Base-by-base conservation (phyloP, 148 eudicot genomes). In the Cornus kousa region DNA sequence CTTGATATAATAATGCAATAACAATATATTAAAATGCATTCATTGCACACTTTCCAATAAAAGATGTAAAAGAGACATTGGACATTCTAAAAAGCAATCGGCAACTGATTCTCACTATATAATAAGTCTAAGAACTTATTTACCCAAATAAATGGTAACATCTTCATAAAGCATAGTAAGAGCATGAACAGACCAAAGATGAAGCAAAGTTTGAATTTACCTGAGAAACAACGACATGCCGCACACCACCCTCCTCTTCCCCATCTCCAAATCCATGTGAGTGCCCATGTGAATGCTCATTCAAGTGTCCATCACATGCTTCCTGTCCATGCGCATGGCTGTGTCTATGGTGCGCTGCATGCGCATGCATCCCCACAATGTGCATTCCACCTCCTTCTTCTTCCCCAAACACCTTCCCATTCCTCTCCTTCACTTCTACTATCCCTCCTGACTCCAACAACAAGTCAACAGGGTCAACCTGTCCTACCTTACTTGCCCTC, bases 191-290 rank as follows among this genome's bases (percentile, higher is more conserved):
- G 4, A 20, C 20, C 6, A 60, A 60, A 14, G 43, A 4, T 4
- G 43, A 60, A 60, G 1, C 4, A 20, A 33, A 59, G 12, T 19
- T 2, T 12, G 24, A 75, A 12, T 4, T 76, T 82, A 88, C 99
- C 98, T 96, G 99, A 0, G 99, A 88, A 88, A 96, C 89, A 43
- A 96, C 98, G 7, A 86, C 90, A 69, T 92, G 97, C 32, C 99
- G 80, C 1, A 79, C 85, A 46, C 76, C 74, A 50, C 86, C 82
- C 20, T 88, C 92, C 9, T 82, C 92, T n/a, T 87, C 90, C 24
- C 78, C 86, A 73, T 75, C 79, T 62, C 80, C 86, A 19, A 83
- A 17, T 59, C 82, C 80, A 67, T 86, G 88, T 0, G 86, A 83
- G 43, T 85, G 88, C 67, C 68, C 82, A 50, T 90, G 91, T 16